Evolutionary conservation across 768 basidiomycete genomes (phyloP), one percentile per base, ranked within the genome.

Genomic region (Russula lepida): DNA sequence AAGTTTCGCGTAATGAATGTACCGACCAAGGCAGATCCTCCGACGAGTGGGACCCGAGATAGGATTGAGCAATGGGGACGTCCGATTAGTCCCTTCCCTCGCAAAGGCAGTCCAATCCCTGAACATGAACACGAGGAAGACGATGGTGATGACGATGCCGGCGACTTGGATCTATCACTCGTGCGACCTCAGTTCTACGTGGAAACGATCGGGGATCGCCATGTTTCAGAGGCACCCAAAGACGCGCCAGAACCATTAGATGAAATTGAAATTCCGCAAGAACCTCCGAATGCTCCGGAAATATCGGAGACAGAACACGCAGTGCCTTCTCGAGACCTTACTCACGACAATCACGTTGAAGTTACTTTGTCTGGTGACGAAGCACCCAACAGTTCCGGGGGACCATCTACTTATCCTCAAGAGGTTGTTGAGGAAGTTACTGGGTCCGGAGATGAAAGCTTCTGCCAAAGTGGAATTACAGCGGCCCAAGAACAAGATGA

Each of bases 61-160:
- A 75, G 81, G 39, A 79, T 77, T 71, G 79, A 82, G 28, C 71
- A 75, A 21, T 88, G 87, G 86, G 86, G 88, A 2, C 76, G 83
- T 12, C 87, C 88, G 0, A 78, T 83, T 46, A 89, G 86, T 56
- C 87, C 87, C 0, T 86, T 80, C 69, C 87, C 84, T 32, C 56
- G 30, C 48, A 69, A 64, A 37, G 65, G 64, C 35, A 68, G 51
- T 39, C 67, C 62, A 17, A 48, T 64, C 39, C 69, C 59, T 25
- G 69, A 73, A 52, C 65, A 69, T 19, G 64, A 69, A 35, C 65
- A 69, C 15, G 64, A 69, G 32, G 69, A 70, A n/a, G 70, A 68
- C 44, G 61, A 65, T 35, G 66, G 58, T 12, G 60, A 39, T 51
- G 71, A 64, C 17, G 67, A 64, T 39, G 55, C 59, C 23, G 66